phyloP scores from a whole-genome alignment of 139 green algal genomes.

The Nannochloris sp. region DNA sequence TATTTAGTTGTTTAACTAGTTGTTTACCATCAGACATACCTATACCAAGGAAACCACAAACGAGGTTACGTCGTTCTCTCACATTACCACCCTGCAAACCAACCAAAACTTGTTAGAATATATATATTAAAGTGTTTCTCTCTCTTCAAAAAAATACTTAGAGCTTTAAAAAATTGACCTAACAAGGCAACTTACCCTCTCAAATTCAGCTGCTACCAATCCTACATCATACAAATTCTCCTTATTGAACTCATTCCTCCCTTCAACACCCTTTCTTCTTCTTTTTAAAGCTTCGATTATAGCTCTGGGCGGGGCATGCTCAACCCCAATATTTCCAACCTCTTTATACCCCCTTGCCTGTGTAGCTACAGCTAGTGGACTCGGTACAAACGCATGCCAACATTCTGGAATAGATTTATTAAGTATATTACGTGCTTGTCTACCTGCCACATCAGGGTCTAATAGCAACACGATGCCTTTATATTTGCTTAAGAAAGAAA shows the following conservation, averaged over 20 bases:
- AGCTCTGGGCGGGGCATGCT: constrained; percentile 27
- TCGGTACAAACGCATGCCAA: constrained; percentile 37
- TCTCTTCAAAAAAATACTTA: background rate
- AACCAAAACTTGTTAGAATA: background rate
- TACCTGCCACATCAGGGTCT: constrained; percentile 41
- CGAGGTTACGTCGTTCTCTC: constrained; percentile 1
- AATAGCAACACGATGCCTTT: constrained; percentile 27
- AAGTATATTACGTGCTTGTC: constrained; percentile 25
- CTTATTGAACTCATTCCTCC: constrained; percentile 11
- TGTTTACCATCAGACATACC: constrained; percentile 40
- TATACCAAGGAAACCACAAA: constrained; percentile 24
- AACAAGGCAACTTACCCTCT: background rate
- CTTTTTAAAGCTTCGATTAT: constrained; percentile 17
- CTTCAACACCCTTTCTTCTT: background rate
- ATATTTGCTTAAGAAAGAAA: background rate
- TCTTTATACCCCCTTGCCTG: constrained; percentile 18
- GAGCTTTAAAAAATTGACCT: background rate
- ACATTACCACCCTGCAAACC: constrained; percentile 12
- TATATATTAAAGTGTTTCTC: background rate
- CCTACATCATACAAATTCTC: constrained; percentile 21
- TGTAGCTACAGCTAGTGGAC: constrained; percentile 1
- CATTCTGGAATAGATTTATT: constrained; percentile 13
- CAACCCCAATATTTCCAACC: constrained; percentile 37
- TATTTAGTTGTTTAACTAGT: constrained; percentile 33
- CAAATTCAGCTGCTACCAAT: constrained; percentile 19